These are phyloP conservation scores for Globisporangium iwayamae DNA, from an alignment of 352 stramenopile genomes.

Conservation along the genomic window DNA sequence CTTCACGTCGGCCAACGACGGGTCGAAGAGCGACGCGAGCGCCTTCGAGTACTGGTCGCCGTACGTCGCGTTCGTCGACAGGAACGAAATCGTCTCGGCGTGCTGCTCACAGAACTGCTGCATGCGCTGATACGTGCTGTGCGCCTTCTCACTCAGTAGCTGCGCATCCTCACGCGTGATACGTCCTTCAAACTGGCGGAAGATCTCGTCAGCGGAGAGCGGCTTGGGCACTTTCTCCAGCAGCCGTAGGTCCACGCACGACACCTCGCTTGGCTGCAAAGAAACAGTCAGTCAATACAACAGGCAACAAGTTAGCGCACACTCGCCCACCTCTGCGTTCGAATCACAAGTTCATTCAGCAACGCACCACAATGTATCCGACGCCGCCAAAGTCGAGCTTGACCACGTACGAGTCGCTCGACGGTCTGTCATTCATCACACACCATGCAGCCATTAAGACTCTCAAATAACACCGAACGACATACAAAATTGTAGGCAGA, in stretches of 20 bases:
- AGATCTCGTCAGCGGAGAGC: constrained; percentile 60
- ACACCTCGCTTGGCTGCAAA: constrained; percentile 44
- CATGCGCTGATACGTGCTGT: constrained; percentile 51
- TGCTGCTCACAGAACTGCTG: constrained; percentile 69
- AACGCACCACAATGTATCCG: constrained; percentile 28
- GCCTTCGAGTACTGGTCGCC: constrained; percentile 62
- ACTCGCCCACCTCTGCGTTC: neutral
- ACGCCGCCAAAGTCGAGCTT: constrained; percentile 37
- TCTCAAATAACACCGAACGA: neutral
- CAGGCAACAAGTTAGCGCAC: neutral
- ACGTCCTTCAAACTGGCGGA: constrained; percentile 59
- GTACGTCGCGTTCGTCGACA: constrained; percentile 70
- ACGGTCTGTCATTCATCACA: constrained; percentile 11
- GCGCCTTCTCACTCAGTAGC: constrained; percentile 43
- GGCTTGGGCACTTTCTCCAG: constrained; percentile 66
- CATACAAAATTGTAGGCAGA: neutral
- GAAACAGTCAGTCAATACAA: constrained; percentile 5
- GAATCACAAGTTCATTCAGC: too few species aligned
- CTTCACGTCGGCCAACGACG: constrained; percentile 56
- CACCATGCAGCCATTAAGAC: neutral
- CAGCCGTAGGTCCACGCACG: constrained; percentile 63
- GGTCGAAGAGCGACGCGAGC: constrained; percentile 55
- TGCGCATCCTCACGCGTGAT: constrained; percentile 58
- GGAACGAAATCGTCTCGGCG: constrained; percentile 65
- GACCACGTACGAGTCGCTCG: constrained; percentile 38